Evolutionary conservation across 2,329 filamentous ascomycete genomes (phyloP).

Genomic region (Phialophora tarda): DNA sequence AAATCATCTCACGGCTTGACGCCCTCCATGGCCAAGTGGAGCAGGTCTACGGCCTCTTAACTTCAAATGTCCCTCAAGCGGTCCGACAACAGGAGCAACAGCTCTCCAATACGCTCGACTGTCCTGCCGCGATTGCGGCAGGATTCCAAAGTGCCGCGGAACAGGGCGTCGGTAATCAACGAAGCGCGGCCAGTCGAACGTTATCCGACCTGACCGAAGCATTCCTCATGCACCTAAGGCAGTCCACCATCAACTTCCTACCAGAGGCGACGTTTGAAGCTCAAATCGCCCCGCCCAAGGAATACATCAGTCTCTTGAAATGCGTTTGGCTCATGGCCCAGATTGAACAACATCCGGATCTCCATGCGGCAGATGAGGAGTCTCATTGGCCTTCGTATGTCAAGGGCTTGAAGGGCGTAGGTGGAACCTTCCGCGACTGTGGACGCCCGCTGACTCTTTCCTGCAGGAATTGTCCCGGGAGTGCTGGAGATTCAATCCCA

Average conservation of each 20-base stretch:
- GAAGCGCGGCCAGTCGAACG: neutral
- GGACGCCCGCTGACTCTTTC: neutral
- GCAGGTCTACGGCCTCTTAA: neutral
- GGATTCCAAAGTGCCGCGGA: conserved; percentile 3
- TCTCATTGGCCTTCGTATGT: conserved; percentile 2
- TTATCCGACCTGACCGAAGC: conserved; percentile 1
- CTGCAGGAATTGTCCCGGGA: neutral
- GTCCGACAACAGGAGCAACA: conserved; percentile 1
- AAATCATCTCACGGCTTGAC: neutral
- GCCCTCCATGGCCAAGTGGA: neutral
- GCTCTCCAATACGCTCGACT: conserved; percentile 3
- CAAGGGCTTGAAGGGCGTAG: neutral
- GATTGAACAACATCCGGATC: conserved; percentile 1
- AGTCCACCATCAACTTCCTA: neutral
- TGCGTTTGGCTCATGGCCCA: conserved; percentile 4
- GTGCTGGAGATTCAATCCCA: conserved; percentile 1
- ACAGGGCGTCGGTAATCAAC: neutral
- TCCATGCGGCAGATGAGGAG: neutral
- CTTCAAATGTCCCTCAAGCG: neutral
- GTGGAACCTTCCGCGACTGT: neutral
- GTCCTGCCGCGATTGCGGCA: neutral
- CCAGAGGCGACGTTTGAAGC: conserved; percentile 1
- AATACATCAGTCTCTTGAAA: conserved; percentile 2
- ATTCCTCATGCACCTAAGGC: neutral
- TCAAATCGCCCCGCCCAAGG: neutral